phyloP scores from a whole-genome alignment of 805 yeast species.

The Cyberlindnera subsufficiens region DNA sequence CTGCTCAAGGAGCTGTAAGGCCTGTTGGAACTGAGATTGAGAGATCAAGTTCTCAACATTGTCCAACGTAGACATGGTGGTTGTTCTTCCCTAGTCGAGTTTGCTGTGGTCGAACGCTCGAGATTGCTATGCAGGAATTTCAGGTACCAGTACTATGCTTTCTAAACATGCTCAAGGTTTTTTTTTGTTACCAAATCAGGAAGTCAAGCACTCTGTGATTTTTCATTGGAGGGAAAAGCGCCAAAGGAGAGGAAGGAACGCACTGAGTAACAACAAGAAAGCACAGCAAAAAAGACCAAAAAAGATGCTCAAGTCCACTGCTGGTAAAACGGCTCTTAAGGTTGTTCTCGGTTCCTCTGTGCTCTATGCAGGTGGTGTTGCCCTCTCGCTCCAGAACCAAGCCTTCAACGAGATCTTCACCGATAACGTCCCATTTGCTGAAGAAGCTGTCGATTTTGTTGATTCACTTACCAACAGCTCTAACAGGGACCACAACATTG shows the following conservation, averaged over 20 bases:
- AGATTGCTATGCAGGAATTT: too few species aligned
- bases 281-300: not conserved
- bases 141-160: too few species aligned
- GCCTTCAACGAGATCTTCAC: conserved; percentile 56
- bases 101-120: too few species aligned
- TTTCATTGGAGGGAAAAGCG: conserved; percentile 8
- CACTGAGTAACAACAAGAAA: not conserved
- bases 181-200: conserved; percentile 1
- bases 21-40: conserved; percentile 9
- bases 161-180: not conserved
- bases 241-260: not conserved
- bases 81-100: not conserved
- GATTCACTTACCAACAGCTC: conserved; percentile 30
- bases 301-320: conserved; percentile 23
- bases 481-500: conserved; percentile 25
- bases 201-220: conserved; percentile 2
- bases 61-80: conserved; percentile 5
- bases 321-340: conserved; percentile 27
- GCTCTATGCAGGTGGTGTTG: conserved; percentile 57
- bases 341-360: conserved; percentile 27
- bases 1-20: conserved; percentile 8
- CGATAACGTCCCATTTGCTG: conserved; percentile 62
- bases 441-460: conserved; percentile 41
- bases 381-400: conserved; percentile 48
- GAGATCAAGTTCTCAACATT: conserved; percentile 11